phyloP scores from a whole-genome alignment of 106 monocot species.

The Dendrobium nobile region DNA sequence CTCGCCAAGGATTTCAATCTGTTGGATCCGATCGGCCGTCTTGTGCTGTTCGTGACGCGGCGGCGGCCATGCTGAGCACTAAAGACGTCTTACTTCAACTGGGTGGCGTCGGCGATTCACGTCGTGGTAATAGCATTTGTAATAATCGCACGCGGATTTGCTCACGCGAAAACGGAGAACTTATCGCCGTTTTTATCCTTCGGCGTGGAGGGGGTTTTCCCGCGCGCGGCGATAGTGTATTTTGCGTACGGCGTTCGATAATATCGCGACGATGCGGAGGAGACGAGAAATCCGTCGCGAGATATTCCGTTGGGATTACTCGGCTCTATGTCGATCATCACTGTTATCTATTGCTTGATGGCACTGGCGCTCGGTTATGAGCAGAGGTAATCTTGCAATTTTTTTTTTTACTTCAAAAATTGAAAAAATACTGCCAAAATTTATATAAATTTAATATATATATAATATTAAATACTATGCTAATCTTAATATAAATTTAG shows the following conservation, averaged over 20 bases:
- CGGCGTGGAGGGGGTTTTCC: conserved; percentile 59
- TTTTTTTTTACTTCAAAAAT: too few species aligned
- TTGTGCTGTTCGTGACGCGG: conserved; percentile 27
- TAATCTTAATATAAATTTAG: too few species aligned
- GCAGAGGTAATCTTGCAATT: conserved; percentile 23
- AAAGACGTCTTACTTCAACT: conserved; percentile 52
- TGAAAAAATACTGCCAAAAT: too few species aligned
- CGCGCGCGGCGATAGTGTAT: conserved; percentile 63
- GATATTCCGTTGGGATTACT: conserved; percentile 81
- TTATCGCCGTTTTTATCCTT: conserved; percentile 57
- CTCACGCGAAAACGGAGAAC: conserved; percentile 38
- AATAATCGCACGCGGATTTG: conserved; percentile 40
- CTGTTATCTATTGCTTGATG: conserved; percentile 70
- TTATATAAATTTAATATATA: too few species aligned
- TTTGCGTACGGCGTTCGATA: conserved; percentile 78
- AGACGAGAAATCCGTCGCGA: conserved; percentile 63
- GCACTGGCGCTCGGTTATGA: conserved; percentile 53
- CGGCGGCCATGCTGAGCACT: conserved; percentile 38
- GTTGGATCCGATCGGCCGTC: conserved; percentile 67
- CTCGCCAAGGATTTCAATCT: conserved; percentile 53
- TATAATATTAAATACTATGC: too few species aligned
- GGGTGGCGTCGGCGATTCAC: conserved; percentile 35
- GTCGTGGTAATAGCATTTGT: conserved; percentile 50
- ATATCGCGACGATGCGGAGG: conserved; percentile 74
- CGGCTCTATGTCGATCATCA: conserved; percentile 65